Percentiles rank a stretch among this genome's conserved stretches.
Conservation (phyloP, 345 rosid genomes). For the Microcos paniculata region DNA sequence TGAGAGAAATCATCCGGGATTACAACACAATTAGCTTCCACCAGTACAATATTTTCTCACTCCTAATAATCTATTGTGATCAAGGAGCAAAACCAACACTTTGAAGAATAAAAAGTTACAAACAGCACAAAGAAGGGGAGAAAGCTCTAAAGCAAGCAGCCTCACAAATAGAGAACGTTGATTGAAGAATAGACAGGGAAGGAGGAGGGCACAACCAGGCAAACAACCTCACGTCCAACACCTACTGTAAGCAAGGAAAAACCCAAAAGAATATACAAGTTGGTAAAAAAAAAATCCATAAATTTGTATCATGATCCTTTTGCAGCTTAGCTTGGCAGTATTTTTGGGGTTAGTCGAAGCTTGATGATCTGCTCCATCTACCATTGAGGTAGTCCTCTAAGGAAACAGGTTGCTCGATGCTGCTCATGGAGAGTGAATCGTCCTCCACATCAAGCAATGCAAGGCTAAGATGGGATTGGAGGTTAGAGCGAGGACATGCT, state of each 20-base stretch:
- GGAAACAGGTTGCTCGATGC: constrained; percentile 63
- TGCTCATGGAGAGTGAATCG: constrained; percentile 67
- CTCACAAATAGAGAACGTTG: background rate
- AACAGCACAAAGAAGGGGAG: too few relatives aligned
- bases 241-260: constrained; percentile 27
- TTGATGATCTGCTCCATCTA: constrained; percentile 88
- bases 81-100: constrained; percentile 6
- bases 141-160: background rate
- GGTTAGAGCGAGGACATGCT: constrained; percentile 45
- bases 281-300: constrained; percentile 5
- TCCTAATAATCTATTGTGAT: constrained; percentile 28
- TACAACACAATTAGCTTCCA: constrained; percentile 18
- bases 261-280: constrained; percentile 13
- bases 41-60: constrained; percentile 15
- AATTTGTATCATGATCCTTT: background rate
- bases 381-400: constrained; percentile 87
- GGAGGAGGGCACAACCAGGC: constrained; percentile 69
- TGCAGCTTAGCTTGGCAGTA: background rate
- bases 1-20: background rate
- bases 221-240: constrained; percentile 77
- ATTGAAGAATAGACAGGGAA: constrained; percentile 33
- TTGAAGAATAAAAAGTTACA: background rate
- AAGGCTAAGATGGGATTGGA: constrained; percentile 79
- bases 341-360: constrained; percentile 61
- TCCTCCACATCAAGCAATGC: constrained; percentile 79